Evolutionary conservation across 2,329 filamentous ascomycete genomes (phyloP).

Genomic region (Sporothrix euskadiensis): DNA sequence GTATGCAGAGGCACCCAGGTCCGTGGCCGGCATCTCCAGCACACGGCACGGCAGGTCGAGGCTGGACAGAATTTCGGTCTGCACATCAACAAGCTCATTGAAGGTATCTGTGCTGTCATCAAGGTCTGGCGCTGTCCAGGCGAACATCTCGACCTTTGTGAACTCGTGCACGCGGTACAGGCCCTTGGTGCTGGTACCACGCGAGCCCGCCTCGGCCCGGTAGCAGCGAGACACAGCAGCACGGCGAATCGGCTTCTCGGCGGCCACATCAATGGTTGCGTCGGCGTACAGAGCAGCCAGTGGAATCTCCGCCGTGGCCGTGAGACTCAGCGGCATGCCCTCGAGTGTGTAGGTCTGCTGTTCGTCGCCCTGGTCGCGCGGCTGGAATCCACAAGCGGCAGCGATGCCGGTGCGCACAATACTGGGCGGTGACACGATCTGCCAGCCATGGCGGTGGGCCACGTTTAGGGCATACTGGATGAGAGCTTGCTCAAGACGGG

Average conservation of each 20-base stretch:
- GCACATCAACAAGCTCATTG: conserved; percentile 81
- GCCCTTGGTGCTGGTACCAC: conserved; percentile 88
- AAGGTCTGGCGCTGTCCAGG: conserved; percentile 70
- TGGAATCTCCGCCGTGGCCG: conserved; percentile 92
- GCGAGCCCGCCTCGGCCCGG: conserved; percentile 87
- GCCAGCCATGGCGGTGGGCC: conserved; percentile 74
- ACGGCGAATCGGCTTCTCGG: conserved; percentile 67
- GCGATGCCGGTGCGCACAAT: conserved; percentile 92
- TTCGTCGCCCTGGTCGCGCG: conserved; percentile 84
- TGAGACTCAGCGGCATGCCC: conserved; percentile 71
- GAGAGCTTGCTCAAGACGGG: conserved; percentile 91
- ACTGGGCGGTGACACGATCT: conserved; percentile 77
- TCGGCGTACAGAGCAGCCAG: conserved; percentile 88
- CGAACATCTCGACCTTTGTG: conserved; percentile 97
- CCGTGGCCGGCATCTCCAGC: conserved; percentile 85
- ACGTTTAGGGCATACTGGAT: conserved; percentile 80
- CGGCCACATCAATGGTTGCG: conserved; percentile 70
- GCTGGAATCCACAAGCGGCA: conserved; percentile 89
- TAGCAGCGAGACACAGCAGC: conserved; percentile 92
- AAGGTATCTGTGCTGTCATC: conserved; percentile 62
- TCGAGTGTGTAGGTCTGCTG: conserved; percentile 85
- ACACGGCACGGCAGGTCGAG: conserved; percentile 84
- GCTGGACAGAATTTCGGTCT: conserved; percentile 75
- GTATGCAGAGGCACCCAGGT: conserved; percentile 84
- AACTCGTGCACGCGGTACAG: conserved; percentile 98